Evolutionary conservation across 176 grass and related monocot species (phyloP).

Genomic region (Paspalum notatum): DNA sequence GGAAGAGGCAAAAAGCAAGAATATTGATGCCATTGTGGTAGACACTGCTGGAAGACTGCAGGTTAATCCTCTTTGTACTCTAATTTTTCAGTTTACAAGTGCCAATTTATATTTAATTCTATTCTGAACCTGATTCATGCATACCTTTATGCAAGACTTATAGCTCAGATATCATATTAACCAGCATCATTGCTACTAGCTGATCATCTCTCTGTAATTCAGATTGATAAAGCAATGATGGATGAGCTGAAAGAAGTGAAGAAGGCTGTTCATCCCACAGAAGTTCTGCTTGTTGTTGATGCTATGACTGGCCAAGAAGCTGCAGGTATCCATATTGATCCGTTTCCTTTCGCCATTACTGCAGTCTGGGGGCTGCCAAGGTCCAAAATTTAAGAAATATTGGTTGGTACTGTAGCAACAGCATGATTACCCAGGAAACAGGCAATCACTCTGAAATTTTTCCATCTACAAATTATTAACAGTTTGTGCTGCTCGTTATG

Average conservation of each 20-base stretch:
- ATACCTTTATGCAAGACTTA: not conserved
- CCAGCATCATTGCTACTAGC: not conserved
- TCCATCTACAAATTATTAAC: not conserved
- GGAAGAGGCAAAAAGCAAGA: slow-evolving; percentile 81
- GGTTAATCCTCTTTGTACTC: slow-evolving; percentile 42
- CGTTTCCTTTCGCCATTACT: not conserved
- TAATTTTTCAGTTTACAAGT: slow-evolving; percentile 23
- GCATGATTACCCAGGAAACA: not conserved
- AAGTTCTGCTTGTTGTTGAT: slow-evolving; percentile 97
- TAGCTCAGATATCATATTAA: not conserved
- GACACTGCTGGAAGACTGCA: slow-evolving; percentile 95
- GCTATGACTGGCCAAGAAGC: slow-evolving; percentile 99
- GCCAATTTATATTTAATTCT: not conserved
- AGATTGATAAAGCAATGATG: slow-evolving; percentile 99
- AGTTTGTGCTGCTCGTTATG: not conserved
- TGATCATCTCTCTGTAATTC: slow-evolving; percentile 29
- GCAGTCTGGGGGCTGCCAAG: not conserved
- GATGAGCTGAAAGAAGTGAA: slow-evolving; percentile 98
- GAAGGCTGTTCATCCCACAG: slow-evolving; percentile 78
- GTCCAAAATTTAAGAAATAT: not conserved
- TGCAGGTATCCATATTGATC: slow-evolving; percentile 59
- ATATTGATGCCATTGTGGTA: slow-evolving; percentile 81
- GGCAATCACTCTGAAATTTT: not conserved
- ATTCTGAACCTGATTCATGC: not conserved
- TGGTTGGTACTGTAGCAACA: not conserved